Percentiles rank a stretch among this genome's conserved stretches.
phyloP scores from a whole-genome alignment of 345 rosid genomes.

The Brassica incana region DNA sequence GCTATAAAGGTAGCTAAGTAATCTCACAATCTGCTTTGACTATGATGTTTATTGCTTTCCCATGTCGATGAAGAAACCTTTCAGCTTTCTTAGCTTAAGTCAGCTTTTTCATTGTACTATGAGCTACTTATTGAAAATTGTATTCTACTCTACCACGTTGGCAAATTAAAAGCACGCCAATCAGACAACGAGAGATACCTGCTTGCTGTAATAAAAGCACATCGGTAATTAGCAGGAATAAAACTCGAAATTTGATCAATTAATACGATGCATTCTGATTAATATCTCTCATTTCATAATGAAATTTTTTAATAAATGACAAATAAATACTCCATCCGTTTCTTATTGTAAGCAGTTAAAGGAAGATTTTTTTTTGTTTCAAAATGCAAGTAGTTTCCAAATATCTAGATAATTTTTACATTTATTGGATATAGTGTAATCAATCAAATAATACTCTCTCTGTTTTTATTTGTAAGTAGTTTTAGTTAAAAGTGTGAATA shows the following conservation, averaged over 20 bases:
- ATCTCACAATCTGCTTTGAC: not conserved
- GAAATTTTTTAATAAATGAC: too few relatives aligned
- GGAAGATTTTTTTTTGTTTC: too few relatives aligned
- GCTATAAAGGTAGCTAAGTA: not conserved
- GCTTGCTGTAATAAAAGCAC: not conserved
- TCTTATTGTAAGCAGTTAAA: too few relatives aligned
- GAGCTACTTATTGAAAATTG: not conserved
- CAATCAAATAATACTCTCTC: too few relatives aligned
- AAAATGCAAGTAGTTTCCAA: too few relatives aligned
- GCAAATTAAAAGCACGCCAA: slow-evolving; percentile 17
- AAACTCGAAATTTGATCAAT: not conserved
- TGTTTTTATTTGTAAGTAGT: too few relatives aligned
- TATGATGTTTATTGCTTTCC: not conserved
- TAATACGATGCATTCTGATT: too few relatives aligned
- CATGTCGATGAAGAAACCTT: slow-evolving; percentile 34
- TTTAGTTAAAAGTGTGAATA: too few relatives aligned
- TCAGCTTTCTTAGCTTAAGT: not conserved
- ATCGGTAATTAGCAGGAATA: slow-evolving; percentile 1
- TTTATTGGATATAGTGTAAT: too few relatives aligned
- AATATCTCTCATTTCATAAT: too few relatives aligned
- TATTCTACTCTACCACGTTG: slow-evolving; percentile 15
- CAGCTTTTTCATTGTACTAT: not conserved
- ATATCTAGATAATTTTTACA: too few relatives aligned
- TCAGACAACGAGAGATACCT: not conserved
- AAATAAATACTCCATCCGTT: too few relatives aligned